Base-by-base conservation (phyloP, 768 basidiomycete species). In the Suillus paluster region DNA sequence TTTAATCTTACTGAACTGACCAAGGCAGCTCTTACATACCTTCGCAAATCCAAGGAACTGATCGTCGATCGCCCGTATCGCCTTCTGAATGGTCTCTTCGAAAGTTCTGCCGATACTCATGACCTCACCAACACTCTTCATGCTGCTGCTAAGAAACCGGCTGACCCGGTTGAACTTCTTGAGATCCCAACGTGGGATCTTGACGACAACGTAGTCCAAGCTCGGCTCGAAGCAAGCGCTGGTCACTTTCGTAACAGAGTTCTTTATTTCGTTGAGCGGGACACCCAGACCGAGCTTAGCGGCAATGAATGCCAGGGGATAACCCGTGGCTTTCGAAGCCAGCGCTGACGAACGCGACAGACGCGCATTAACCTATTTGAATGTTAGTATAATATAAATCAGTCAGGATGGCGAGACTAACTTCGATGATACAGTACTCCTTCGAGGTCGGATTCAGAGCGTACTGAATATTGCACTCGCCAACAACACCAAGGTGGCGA, bases 91-190 rank as follows among this genome's bases (percentile, higher is more conserved):
- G 1, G 96, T 98, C 81, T 99, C 97, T 75, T 99, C 97, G 71
- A 99, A 99, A 5, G 95, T 97, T 68, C 97, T 83, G 15, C 97
- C 97, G 67, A 99, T 99, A 67, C 93, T 94, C 97, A 99, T 99
- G 61, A 99, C 97, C 77, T 99, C 97, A 30, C 97, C 97, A 9
- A 99, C 97, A 69, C 92, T 95, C 84, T 99, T 99, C 97, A 99
- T 99, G 77, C 92, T 94, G 68, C 91, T 94, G 76, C 94, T 94
- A 54, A 99, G 80, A 44, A 92, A 82, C 62, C 91, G 86, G 73
- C 93, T 95, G 70, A 99, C 97, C 50, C 97, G 88, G 70, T 70
- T 94, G 80, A 99, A 99, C 84, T 99, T 99, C 78, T 96, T 96
- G 72, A 99, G 80, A 78, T 99, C 97, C 97, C 97, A 99, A 66